Conservation (phyloP, 768 basidiomycete species). For the Pulveroboletus sp. region DNA sequence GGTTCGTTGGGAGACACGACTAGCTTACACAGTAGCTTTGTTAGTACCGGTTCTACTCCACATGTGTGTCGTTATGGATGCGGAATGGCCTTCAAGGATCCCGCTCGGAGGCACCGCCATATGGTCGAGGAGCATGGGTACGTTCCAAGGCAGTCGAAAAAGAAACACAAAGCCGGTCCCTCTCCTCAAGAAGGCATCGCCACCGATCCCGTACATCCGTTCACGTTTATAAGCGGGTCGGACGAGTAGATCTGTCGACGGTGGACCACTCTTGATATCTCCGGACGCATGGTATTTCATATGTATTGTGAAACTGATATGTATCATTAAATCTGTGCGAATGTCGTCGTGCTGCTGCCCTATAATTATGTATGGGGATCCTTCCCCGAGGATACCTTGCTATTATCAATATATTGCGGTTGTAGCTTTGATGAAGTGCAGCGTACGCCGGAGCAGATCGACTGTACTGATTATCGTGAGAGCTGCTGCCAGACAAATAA, state of each 20-base stretch:
- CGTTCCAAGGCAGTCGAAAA: conserved; percentile 40
- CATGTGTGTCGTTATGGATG: conserved; percentile 51
- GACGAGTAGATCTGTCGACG: conserved; percentile 17
- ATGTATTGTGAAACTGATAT: conserved; percentile 21
- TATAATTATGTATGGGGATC: conserved; percentile 16
- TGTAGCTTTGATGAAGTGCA: conserved; percentile 23
- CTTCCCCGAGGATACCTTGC: conserved; percentile 12
- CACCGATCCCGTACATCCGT: conserved; percentile 29
- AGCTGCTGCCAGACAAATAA: not conserved
- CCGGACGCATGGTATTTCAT: conserved; percentile 14
- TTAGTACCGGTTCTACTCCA: conserved; percentile 53
- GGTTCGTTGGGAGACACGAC: not conserved
- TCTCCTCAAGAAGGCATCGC: conserved; percentile 23
- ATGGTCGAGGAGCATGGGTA: conserved; percentile 50
- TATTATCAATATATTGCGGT: conserved; percentile 7
- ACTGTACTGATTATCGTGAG: conserved; percentile 2
- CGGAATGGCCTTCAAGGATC: conserved; percentile 55
- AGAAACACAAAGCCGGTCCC: conserved; percentile 38
- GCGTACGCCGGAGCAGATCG: too few relatives aligned
- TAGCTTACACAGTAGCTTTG: conserved; percentile 10
- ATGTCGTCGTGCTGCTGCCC: conserved; percentile 5
- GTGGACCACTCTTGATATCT: conserved; percentile 1
- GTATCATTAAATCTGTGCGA: conserved; percentile 22
- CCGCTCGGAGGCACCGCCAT: conserved; percentile 59
- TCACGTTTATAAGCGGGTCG: conserved; percentile 29